Evolutionary conservation across 306 rosid genomes (phyloP).

Genomic region (Gastrolobium bilobum): DNA sequence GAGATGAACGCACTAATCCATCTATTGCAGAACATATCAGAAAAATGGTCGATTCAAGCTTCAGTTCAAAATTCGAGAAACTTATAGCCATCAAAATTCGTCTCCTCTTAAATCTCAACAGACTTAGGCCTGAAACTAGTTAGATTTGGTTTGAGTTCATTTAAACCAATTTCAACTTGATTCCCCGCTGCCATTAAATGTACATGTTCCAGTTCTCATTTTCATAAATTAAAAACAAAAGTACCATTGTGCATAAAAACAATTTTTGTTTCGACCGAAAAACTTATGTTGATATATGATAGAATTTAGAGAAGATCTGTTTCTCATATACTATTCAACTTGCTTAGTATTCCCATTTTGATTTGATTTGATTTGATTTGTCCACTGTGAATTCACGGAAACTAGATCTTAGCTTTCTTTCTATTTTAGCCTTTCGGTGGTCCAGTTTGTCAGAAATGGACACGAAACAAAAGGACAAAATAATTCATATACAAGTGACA

Average conservation of each 20-base stretch:
- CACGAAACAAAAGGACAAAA: slow-evolving; percentile 54
- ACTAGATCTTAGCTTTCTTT: slow-evolving; percentile 20
- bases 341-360: slow-evolving; percentile 4
- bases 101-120: no score
- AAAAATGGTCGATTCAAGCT: neutral
- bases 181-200: neutral
- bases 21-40: neutral
- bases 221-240: neutral
- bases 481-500: slow-evolving; percentile 47
- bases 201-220: neutral
- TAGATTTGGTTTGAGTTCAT: neutral
- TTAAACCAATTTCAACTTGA: neutral
- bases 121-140: no score
- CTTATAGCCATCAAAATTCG: no score
- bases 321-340: neutral
- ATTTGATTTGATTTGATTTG: neutral
- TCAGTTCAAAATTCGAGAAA: neutral
- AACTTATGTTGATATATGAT: neutral
- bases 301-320: slow-evolving; percentile 25
- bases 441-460: slow-evolving; percentile 40
- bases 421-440: slow-evolving; percentile 56
- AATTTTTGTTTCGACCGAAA: neutral
- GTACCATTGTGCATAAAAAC: neutral
- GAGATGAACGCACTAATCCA: neutral
- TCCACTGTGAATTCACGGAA: slow-evolving; percentile 49